Evolutionary conservation across 805 yeast genomes (phyloP), one percentile per base, ranked within the genome.

Genomic region (Saturnispora silvae): DNA sequence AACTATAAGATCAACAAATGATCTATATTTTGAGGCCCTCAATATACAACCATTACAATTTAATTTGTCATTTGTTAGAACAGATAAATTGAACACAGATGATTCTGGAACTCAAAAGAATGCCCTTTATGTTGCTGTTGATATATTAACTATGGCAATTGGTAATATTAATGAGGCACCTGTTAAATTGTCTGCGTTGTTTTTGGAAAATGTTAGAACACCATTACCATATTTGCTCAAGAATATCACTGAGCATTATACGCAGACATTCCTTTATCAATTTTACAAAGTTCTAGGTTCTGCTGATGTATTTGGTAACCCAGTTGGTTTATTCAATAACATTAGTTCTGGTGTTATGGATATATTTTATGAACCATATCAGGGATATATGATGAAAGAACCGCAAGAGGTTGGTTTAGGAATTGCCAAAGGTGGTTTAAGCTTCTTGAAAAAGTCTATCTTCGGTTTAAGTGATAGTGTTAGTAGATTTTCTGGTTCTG

Each of bases 151-250:
- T 0, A 87, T 89, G 96, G 95, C 98, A 0, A 74, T 92, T 44
- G 98, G 97, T 19, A 92, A 89, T 55, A 83, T 94, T 42, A 89
- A 89, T 53, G 96, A 92, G 57, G 98, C 99, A 0, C 97, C 97
- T 1, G 82, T 92, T 31, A 73, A 81, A 50, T 63, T 92, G 54
- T 85, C 89, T 51, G 86, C 97, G 0, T 65, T 94, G 47, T 69
- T 85, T 41, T 70, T 89, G 53, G 96, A 86, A 49, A 92, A 92
- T 53, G 76, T 87, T 10, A 70, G 96, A 42, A 94, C 87, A 1
- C 94, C 96, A 3, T 54, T 81, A 4, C 83, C 86, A 2, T 67
- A 80, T 20, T 66, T 92, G 45, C 42, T 75, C 23, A 80, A 78
- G 41, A 76, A 82, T 23, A 67, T 89, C 17, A 67, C 69, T 47